A percentile compares a stretch with the other conserved stretches of the same genome.
These are phyloP conservation scores for Ogataea salicorniae DNA, from an alignment of 805 yeast species.

Conservation along the genomic window DNA sequence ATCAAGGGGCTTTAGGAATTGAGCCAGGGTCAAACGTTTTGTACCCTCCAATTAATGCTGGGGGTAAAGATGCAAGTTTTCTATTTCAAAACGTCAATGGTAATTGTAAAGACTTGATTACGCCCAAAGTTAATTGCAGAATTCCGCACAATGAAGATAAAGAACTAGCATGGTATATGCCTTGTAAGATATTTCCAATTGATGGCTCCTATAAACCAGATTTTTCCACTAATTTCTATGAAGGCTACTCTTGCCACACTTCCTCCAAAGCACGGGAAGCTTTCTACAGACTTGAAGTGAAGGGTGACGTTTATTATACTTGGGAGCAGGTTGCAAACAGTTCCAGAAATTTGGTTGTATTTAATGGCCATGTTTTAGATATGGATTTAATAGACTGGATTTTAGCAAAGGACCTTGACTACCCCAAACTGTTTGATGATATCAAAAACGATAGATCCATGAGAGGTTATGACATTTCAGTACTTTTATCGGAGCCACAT, in stretches of 20 bases:
- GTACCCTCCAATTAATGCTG: slow-evolving; percentile 83
- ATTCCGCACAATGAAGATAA: slow-evolving; percentile 60
- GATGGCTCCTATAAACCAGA: slow-evolving; percentile 72
- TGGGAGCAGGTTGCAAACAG: slow-evolving; percentile 81
- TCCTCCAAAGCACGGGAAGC: slow-evolving; percentile 60
- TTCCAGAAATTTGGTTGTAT: slow-evolving; percentile 75
- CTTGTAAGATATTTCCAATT: slow-evolving; percentile 67
- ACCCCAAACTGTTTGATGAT: slow-evolving; percentile 67
- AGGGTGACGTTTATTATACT: slow-evolving; percentile 77
- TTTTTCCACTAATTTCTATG: slow-evolving; percentile 56
- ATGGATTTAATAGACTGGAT: slow-evolving; percentile 74
- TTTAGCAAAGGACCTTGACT: slow-evolving; percentile 57
- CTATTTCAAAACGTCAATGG: slow-evolving; percentile 90
- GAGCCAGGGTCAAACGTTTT: slow-evolving; percentile 63
- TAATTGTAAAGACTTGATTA: slow-evolving; percentile 74
- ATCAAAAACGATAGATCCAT: slow-evolving; percentile 49
- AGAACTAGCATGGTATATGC: slow-evolving; percentile 91
- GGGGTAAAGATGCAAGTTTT: slow-evolving; percentile 80
- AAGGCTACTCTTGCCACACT: slow-evolving; percentile 92
- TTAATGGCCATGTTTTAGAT: slow-evolving; percentile 85
- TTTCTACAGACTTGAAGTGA: slow-evolving; percentile 51
- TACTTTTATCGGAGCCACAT: slow-evolving; percentile 60
- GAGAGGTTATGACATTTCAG: slow-evolving; percentile 78
- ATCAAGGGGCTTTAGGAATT: slow-evolving; percentile 81
- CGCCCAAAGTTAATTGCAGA: slow-evolving; percentile 59